Conservation (phyloP, 768 basidiomycete genomes). For the Filobasidium wieringae region DNA sequence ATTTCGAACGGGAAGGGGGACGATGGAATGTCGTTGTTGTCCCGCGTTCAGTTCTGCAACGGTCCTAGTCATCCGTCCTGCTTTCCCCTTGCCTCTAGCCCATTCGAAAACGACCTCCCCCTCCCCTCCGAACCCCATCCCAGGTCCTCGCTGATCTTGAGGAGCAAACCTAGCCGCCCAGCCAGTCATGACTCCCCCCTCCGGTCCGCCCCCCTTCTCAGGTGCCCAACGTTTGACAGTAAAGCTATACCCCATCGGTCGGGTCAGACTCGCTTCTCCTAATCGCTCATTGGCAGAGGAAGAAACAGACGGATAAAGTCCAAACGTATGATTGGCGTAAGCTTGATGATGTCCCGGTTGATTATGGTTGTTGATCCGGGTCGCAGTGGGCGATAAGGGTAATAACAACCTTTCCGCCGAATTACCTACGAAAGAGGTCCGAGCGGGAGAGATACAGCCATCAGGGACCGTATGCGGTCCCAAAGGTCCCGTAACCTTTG, state of each 20-base stretch:
- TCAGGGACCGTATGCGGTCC: too few species aligned
- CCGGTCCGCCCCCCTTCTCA: slow-evolving; percentile 16
- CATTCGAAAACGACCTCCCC: slow-evolving; percentile 35
- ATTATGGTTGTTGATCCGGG: background rate
- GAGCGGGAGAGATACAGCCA: background rate
- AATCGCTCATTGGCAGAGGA: slow-evolving; percentile 11
- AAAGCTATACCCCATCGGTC: slow-evolving; percentile 34
- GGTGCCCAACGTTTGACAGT: slow-evolving; percentile 33
- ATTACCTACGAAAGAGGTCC: background rate
- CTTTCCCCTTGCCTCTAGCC: slow-evolving; percentile 8
- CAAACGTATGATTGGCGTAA: slow-evolving; percentile 29
- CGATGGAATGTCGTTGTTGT: background rate
- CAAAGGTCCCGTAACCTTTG: background rate
- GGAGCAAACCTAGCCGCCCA: slow-evolving; percentile 20
- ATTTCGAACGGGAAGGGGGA: background rate
- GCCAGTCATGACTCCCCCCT: slow-evolving; percentile 12
- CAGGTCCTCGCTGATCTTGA: slow-evolving; percentile 8
- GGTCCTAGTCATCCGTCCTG: background rate
- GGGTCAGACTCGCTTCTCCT: slow-evolving; percentile 13
- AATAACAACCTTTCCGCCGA: background rate
- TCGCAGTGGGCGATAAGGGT: background rate
- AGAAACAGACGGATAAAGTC: slow-evolving; percentile 23
- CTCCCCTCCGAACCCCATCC: slow-evolving; percentile 14
- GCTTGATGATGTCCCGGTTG: background rate
- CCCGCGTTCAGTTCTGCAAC: background rate